Evolutionary conservation across 2,329 filamentous ascomycete genomes (phyloP), one percentile per base, ranked within the genome.

Genomic region (Scedosporium minutisporum): DNA sequence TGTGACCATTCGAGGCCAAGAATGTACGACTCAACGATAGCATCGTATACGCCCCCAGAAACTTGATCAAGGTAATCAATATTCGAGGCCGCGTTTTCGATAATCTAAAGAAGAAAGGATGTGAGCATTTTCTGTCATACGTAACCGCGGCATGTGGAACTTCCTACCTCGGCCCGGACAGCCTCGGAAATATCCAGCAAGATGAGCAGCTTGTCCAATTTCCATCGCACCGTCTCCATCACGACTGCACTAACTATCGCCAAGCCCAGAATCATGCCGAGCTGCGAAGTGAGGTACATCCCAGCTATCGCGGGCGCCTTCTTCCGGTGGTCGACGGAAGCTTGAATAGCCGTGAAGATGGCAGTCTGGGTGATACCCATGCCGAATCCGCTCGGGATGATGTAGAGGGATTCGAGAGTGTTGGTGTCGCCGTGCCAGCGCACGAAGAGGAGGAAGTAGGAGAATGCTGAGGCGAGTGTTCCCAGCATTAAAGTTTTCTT

Each of bases 381-480:
- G 18, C 76, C 76, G 29, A 78, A 70, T 3, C 77, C 77, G 58
- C 64, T 64, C 1, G 85, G 84, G 4, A 86, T 72, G 25, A 88
- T 85, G 63, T 86, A 84, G 0, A 88, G 68, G 0, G 82, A 83
- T 65, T 86, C 82, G 64, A 73, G 73, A 66, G 78, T 77, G 6
- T 77, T 78, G 0, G 84, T 87, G 38, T 83, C 65, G 0, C 85
- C 86, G 10, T 82, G 77, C 87, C 87, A 89, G 23, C 79, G 74
- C 1, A 84, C 67, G 7, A 82, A 70, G 3, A 88, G 77, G 0
- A 86, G 71, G 0, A 74, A 57, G 64, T 87, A 87, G 5, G 79
- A 76, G 0, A 79, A 62, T 0, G 79, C 77, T 0, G 83, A 80
- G 1, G 79, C 72, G 0, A 82, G 60, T 0, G 81, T 78, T 0